These are phyloP conservation scores for Candida hungchunana DNA, from an alignment of 805 yeast genomes.

Conservation along the genomic window DNA sequence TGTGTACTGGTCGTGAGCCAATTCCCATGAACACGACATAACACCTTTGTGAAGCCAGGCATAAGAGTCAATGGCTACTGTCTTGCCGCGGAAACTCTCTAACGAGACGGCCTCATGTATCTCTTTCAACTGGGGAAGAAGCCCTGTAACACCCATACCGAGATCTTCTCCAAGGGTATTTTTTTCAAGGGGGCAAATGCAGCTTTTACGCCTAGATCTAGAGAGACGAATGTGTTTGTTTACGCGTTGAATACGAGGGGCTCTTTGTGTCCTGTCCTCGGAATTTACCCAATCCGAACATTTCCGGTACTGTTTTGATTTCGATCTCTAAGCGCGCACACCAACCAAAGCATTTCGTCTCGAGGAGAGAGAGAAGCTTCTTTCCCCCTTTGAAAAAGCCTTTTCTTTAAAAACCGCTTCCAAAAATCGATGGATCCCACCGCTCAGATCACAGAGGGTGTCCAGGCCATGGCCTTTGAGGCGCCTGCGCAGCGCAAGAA, in stretches of 20 bases:
- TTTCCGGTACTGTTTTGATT: conserved; percentile 4
- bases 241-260: not conserved
- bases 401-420: too few species aligned
- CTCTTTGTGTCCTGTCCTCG: not conserved
- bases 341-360: too few species aligned
- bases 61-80: conserved; percentile 90
- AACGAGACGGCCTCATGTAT: conserved; percentile 61
- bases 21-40: conserved; percentile 76
- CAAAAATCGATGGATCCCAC: conserved; percentile 3
- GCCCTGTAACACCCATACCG: conserved; percentile 80
- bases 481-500: conserved; percentile 18
- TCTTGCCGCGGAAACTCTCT: conserved; percentile 61
- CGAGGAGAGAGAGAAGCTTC: not conserved
- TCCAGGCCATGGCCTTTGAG: conserved; percentile 10
- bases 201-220: too few species aligned
- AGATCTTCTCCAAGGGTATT: not conserved
- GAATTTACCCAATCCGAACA: too few species aligned
- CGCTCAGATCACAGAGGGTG: conserved; percentile 12
- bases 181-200: too few species aligned
- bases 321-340: not conserved
- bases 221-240: conserved; percentile 1
- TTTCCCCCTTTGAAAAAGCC: too few species aligned
- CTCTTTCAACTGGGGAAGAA: conserved; percentile 72
- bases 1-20: conserved; percentile 69
- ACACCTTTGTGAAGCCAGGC: conserved; percentile 95